Evolutionary conservation across 148 eudicot genomes (phyloP).

Genomic region (Rheum nobile): DNA sequence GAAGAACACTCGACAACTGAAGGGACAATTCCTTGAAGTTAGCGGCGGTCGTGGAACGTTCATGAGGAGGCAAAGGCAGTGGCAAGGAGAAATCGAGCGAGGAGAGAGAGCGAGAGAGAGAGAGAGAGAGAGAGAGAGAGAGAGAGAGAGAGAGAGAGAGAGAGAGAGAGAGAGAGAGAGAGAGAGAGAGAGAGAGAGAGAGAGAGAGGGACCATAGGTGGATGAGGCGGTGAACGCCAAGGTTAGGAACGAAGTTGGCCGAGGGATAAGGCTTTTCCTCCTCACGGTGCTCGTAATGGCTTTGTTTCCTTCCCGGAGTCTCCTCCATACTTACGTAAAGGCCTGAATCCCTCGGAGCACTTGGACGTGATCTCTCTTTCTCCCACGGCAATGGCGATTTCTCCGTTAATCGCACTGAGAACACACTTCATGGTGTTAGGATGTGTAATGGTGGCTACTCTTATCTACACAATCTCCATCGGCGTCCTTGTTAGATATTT

Average conservation of each 20-base stretch:
- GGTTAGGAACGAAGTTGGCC: constrained; percentile 52
- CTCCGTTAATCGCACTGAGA: constrained; percentile 19
- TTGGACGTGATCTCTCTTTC: neutral
- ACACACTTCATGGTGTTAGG: constrained; percentile 34
- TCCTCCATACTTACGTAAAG: neutral
- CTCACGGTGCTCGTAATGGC: neutral
- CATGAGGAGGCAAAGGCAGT: neutral
- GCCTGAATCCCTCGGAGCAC: neutral
- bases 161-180: no score
- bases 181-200: no score
- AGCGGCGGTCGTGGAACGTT: neutral
- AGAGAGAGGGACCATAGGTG: constrained; percentile 30
- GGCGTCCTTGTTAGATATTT: no score
- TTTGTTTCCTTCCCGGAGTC: neutral
- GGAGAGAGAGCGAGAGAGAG: no score
- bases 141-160: no score
- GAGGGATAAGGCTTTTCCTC: constrained; percentile 30
- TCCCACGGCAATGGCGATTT: constrained; percentile 19
- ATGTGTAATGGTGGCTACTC: constrained; percentile 36
- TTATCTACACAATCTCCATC: constrained; percentile 41
- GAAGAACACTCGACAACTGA: constrained; percentile 22
- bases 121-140: no score
- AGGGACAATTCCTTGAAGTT: neutral
- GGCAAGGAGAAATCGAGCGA: constrained; percentile 10
- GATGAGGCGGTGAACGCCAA: constrained; percentile 52